Percentiles rank a stretch among this genome's conserved stretches.
phyloP scores from a whole-genome alignment of 2,329 filamentous ascomycete genomes.

The Fusarium devonianum region DNA sequence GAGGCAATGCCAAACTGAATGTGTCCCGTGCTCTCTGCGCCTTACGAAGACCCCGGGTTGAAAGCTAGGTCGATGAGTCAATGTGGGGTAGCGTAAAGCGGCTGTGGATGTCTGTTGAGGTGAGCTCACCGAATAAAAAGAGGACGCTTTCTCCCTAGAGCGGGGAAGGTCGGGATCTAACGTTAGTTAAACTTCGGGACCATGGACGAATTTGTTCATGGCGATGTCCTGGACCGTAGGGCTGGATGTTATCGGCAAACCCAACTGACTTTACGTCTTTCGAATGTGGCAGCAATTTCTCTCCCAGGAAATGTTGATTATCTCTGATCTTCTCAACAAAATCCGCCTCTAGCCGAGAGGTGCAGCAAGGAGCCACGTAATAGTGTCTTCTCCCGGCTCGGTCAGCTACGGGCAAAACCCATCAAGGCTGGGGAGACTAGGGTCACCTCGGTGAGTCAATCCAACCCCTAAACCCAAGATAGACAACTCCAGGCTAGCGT shows the following conservation, averaged over 20 bases:
- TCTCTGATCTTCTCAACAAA: conserved; percentile 11
- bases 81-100: conserved; percentile 17
- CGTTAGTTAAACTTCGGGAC: not conserved
- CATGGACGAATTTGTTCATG: not conserved
- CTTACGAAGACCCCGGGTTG: conserved; percentile 32
- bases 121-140: not conserved
- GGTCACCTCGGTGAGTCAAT: conserved; percentile 33
- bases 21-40: conserved; percentile 12
- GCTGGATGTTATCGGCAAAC: not conserved
- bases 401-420: not conserved
- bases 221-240: not conserved
- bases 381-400: conserved; percentile 2
- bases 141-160: not conserved
- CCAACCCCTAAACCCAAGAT: conserved; percentile 23
- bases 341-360: conserved; percentile 25
- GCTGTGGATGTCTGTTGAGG: not conserved
- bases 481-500: conserved; percentile 28
- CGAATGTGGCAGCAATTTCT: not conserved
- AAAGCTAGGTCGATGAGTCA: conserved; percentile 28
- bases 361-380: conserved; percentile 7
- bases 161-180: not conserved
- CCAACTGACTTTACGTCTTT: not conserved
- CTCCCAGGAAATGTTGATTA: not conserved
- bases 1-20: not conserved
- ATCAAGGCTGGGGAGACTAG: not conserved